These are phyloP conservation scores for Takashimella tepidaria DNA, from an alignment of 1,284 basidiomycete genomes.

Conservation along the genomic window DNA sequence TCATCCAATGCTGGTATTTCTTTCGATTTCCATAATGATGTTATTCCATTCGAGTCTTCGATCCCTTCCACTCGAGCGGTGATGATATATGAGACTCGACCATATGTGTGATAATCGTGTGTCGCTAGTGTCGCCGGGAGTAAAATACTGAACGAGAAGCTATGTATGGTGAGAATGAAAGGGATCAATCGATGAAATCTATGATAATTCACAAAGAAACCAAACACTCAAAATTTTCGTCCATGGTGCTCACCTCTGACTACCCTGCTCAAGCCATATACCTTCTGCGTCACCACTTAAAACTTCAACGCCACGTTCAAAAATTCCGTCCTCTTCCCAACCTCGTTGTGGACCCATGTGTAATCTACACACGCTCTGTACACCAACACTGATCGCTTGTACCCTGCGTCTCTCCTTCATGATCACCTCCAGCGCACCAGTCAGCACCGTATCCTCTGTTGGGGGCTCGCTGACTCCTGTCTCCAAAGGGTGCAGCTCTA, in stretches of 20 bases:
- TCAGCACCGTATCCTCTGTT: conserved; percentile 40
- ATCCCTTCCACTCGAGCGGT: conserved; percentile 26
- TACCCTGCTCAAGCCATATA: conserved; percentile 42
- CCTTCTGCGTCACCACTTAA: conserved; percentile 33
- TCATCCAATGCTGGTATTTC: conserved; percentile 14
- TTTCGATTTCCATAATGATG: conserved; percentile 8
- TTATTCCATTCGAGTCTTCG: conserved; percentile 1
- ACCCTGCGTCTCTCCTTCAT: conserved; percentile 43
- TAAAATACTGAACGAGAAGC: conserved; percentile 34
- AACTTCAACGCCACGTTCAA: conserved; percentile 41
- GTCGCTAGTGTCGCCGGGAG: conserved; percentile 36
- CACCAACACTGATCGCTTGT: conserved; percentile 39
- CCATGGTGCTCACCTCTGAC: conserved; percentile 23
- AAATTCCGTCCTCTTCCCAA: conserved; percentile 45
- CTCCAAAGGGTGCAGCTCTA: conserved; percentile 35
- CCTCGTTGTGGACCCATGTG: conserved; percentile 30
- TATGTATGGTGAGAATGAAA: too few species aligned
- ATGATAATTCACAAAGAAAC: not conserved
- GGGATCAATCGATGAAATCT: not conserved
- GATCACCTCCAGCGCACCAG: conserved; percentile 39
- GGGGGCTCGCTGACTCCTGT: conserved; percentile 27
- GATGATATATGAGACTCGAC: conserved; percentile 33
- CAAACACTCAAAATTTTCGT: fast-evolving
- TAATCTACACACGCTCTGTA: conserved; percentile 35
- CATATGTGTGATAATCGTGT: conserved; percentile 28